These are phyloP conservation scores for Endoconidiophora laricicola DNA, from an alignment of 2,329 filamentous ascomycete genomes.

Conservation along the genomic window DNA sequence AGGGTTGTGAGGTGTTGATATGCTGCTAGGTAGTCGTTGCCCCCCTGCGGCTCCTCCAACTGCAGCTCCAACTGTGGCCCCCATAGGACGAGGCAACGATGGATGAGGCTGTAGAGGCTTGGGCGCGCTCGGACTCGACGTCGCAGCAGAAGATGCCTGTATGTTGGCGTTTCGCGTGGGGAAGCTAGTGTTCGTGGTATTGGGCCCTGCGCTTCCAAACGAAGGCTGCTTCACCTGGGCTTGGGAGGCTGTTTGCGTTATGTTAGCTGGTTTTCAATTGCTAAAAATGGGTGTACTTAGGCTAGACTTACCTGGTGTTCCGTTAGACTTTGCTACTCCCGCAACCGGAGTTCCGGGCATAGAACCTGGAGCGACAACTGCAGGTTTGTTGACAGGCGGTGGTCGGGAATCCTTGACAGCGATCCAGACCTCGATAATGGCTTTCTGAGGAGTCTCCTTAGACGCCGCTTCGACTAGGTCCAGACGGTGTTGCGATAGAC, in stretches of 20 bases:
- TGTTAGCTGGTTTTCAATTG: neutral
- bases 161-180: constrained; percentile 5
- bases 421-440: constrained; percentile 73
- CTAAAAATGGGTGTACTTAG: neutral
- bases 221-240: constrained; percentile 9
- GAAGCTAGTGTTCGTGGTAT: neutral
- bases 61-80: too few relatives aligned
- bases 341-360: constrained; percentile 1
- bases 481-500: constrained; percentile 51
- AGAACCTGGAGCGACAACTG: neutral
- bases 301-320: neutral
- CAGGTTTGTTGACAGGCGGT: constrained; percentile 12
- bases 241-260: constrained; percentile 12
- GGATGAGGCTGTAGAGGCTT: constrained; percentile 6
- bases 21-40: neutral
- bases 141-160: constrained; percentile 13
- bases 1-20: neutral
- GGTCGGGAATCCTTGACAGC: constrained; percentile 11
- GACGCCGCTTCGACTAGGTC: constrained; percentile 67
- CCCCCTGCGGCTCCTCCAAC: too few relatives aligned
- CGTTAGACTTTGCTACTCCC: constrained; percentile 6
- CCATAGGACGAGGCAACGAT: constrained; percentile 4
- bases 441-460: constrained; percentile 65
- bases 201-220: neutral
- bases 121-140: neutral